These are phyloP conservation scores for Alternaria brassicae DNA, from an alignment of 2,329 filamentous ascomycete genomes.

Conservation along the genomic window DNA sequence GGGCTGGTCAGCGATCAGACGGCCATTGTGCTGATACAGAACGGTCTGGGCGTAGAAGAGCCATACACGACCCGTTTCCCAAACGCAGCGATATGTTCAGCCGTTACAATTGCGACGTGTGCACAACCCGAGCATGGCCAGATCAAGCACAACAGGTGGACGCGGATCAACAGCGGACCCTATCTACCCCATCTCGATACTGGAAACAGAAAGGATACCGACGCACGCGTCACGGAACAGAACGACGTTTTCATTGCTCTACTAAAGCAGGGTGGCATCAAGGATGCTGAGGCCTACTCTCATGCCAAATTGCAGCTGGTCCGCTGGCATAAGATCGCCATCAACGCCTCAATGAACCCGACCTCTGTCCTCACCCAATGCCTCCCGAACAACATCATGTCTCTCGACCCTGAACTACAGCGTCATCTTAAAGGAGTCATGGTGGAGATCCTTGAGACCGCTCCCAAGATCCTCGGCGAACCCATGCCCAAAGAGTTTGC, in stretches of 20 bases:
- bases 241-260: slow-evolving; percentile 62
- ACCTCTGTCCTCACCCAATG: slow-evolving; percentile 72
- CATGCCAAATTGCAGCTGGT: slow-evolving; percentile 73
- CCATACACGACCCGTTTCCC: slow-evolving; percentile 71
- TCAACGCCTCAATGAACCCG: slow-evolving; percentile 79
- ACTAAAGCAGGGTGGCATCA: slow-evolving; percentile 67
- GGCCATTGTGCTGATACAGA: slow-evolving; percentile 72
- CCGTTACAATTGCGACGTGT: slow-evolving; percentile 73
- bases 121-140: slow-evolving; percentile 69
- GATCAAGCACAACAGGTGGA: slow-evolving; percentile 76
- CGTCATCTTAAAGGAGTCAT: slow-evolving; percentile 70
- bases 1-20: slow-evolving; percentile 63
- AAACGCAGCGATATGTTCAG: slow-evolving; percentile 66
- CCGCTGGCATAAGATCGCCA: slow-evolving; percentile 78
- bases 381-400: slow-evolving; percentile 70
- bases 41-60: slow-evolving; percentile 73
- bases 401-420: slow-evolving; percentile 67
- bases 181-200: slow-evolving; percentile 62
- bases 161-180: slow-evolving; percentile 72
- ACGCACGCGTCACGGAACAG: slow-evolving; percentile 49
- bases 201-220: slow-evolving; percentile 30
- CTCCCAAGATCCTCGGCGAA: slow-evolving; percentile 68
- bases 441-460: slow-evolving; percentile 71
- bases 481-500: slow-evolving; percentile 67
- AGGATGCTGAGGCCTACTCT: slow-evolving; percentile 69